Percentiles rank a stretch among this genome's conserved stretches.
Evolutionary conservation across 257 asterid genomes (phyloP).

Genomic region (Petunia axillaris): DNA sequence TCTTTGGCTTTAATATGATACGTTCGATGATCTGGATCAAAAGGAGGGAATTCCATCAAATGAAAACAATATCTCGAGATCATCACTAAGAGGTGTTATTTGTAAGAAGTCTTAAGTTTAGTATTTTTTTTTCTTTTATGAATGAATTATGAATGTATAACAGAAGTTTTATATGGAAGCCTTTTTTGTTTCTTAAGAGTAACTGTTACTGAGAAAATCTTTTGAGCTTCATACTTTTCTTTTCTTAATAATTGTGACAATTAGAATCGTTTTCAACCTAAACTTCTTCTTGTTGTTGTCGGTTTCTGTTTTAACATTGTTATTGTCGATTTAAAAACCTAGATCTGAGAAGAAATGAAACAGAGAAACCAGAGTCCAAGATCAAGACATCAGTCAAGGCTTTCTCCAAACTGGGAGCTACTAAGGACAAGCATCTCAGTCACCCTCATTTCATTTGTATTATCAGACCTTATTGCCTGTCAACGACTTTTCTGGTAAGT

Average conservation of each 20-base stretch:
- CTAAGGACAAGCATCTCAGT: background rate
- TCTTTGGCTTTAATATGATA: background rate
- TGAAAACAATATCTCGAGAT: too few relatives aligned
- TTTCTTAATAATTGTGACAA: too few relatives aligned
- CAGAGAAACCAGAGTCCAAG: background rate
- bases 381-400: constrained; percentile 2
- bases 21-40: background rate
- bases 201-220: background rate
- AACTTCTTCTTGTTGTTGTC: too few relatives aligned
- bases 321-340: too few relatives aligned
- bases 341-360: background rate
- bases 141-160: too few relatives aligned
- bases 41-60: background rate
- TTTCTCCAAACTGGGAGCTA: constrained; percentile 1
- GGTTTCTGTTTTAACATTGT: too few relatives aligned
- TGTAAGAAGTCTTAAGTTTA: too few relatives aligned
- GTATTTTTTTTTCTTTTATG: too few relatives aligned
- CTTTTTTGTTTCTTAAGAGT: background rate
- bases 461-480: background rate
- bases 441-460: constrained; percentile 18
- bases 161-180: background rate
- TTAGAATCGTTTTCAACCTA: too few relatives aligned
- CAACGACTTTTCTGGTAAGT: constrained; percentile 1
- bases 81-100: too few relatives aligned
- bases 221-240: background rate